phyloP scores from a whole-genome alignment of 2,329 filamentous ascomycete genomes.

The Aspergillus proliferans region DNA sequence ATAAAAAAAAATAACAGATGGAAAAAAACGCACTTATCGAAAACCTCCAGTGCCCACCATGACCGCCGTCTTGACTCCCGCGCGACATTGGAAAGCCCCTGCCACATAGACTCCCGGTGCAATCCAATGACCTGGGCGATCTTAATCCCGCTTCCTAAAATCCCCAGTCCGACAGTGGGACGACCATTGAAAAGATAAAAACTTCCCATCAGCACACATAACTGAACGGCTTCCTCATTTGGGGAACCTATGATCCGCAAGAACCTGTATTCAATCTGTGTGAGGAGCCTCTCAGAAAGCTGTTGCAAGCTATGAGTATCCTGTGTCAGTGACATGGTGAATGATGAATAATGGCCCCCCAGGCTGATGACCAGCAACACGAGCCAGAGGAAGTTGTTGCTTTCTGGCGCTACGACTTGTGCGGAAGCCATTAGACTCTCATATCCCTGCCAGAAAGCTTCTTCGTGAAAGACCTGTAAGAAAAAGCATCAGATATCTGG shows the following conservation, averaged over 20 bases:
- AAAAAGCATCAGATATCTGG: neutral
- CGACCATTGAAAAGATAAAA: constrained; percentile 9
- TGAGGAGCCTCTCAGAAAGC: constrained; percentile 2
- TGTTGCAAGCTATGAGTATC: neutral
- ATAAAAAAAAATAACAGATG: neutral
- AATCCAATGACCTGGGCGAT: constrained; percentile 6
- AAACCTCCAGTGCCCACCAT: constrained; percentile 6
- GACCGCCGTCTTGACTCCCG: constrained; percentile 3
- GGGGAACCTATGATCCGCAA: too few species aligned
- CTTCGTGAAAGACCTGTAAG: constrained; percentile 9
- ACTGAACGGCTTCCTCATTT: constrained; percentile 6
- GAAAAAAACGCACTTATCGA: constrained; percentile 3
- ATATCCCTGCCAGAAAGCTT: constrained; percentile 8
- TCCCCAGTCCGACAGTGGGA: constrained; percentile 3
- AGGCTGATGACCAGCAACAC: constrained; percentile 3
- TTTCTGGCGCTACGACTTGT: too few species aligned
- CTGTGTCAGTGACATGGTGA: neutral
- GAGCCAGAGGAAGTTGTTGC: constrained; percentile 7
- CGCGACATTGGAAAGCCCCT: neutral
- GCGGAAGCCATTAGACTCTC: constrained; percentile 4
- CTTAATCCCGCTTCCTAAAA: constrained; percentile 7
- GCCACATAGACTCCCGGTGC: constrained; percentile 3
- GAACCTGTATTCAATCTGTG: constrained; percentile 4
- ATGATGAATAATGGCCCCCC: constrained; percentile 6
- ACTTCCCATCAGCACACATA: constrained; percentile 8